Evolutionary conservation across 257 asterid species (phyloP).

Genomic region (Solanum lycopersicoides): DNA sequence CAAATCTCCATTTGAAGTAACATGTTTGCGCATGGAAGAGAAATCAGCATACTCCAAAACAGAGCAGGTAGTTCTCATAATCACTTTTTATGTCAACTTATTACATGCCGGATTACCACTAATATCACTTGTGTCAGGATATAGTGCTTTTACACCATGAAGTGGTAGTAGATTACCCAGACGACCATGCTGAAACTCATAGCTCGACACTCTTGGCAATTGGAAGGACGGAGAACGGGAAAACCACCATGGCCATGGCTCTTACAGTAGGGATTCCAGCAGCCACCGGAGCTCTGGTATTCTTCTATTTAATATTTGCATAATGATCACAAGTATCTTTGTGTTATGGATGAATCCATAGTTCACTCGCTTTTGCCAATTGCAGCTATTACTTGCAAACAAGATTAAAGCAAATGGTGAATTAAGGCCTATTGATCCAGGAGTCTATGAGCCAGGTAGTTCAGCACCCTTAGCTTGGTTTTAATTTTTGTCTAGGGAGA

Average conservation of each 20-base stretch:
- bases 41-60: conserved; percentile 51
- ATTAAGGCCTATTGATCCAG: conserved; percentile 65
- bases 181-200: conserved; percentile 48
- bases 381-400: conserved; percentile 60
- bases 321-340: not conserved
- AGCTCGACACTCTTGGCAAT: conserved; percentile 68
- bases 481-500: not conserved
- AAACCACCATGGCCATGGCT: conserved; percentile 68
- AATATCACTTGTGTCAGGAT: conserved; percentile 32
- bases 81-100: not conserved
- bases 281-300: conserved; percentile 93
- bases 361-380: not conserved
- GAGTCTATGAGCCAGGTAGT: conserved; percentile 74
- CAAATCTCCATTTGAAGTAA: conserved; percentile 54
- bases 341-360: not conserved
- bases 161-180: conserved; percentile 66
- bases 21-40: conserved; percentile 80
- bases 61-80: conserved; percentile 42
- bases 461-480: not conserved
- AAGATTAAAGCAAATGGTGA: conserved; percentile 57
- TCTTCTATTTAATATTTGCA: not conserved
- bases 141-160: conserved; percentile 92
- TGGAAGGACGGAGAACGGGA: conserved; percentile 49
- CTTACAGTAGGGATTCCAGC: conserved; percentile 91
- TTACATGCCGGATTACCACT: not conserved